phyloP scores from a whole-genome alignment of 2,329 filamentous ascomycete genomes.

The Trichophaea hybrida region DNA sequence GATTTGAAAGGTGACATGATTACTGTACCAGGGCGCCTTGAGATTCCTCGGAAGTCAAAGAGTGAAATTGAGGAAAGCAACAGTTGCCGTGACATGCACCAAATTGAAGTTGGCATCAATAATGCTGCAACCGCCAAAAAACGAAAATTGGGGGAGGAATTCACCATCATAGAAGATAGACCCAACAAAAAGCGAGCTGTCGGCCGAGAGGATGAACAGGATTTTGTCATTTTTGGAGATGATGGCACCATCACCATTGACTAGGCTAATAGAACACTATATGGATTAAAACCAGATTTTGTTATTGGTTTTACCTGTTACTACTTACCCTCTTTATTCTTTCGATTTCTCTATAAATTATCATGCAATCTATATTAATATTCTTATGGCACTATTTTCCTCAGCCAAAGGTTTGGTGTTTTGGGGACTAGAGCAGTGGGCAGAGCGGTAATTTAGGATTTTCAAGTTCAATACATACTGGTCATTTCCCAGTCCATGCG shows the following conservation, averaged over 20 bases:
- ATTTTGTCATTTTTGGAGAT: conserved; percentile 31
- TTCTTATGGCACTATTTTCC: too few relatives aligned
- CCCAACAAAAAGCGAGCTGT: conserved; percentile 28
- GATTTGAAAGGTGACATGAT: conserved; percentile 1
- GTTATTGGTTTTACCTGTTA: neutral
- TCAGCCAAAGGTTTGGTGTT: too few relatives aligned
- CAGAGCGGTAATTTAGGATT: too few relatives aligned
- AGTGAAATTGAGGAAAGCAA: conserved; percentile 26
- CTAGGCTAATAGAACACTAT: conserved; percentile 25
- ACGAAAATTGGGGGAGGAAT: conserved; percentile 31
- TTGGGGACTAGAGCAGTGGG: too few relatives aligned
- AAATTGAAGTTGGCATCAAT: conserved; percentile 31
- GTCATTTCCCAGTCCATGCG: too few relatives aligned
- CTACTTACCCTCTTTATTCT: neutral
- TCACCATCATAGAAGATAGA: conserved; percentile 19
- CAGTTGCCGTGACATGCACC: conserved; percentile 33
- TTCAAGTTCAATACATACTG: too few relatives aligned
- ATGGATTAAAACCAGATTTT: neutral
- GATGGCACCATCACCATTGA: conserved; percentile 50
- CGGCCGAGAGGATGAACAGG: conserved; percentile 28
- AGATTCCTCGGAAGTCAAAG: conserved; percentile 43
- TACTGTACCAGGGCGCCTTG: conserved; percentile 30
- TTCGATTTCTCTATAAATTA: neutral
- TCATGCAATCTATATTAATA: neutral
- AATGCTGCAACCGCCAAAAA: conserved; percentile 36